Evolutionary conservation across 176 grass and related monocot species (phyloP), one percentile per base, ranked within the genome.

Genomic region (Oryza meyeriana): DNA sequence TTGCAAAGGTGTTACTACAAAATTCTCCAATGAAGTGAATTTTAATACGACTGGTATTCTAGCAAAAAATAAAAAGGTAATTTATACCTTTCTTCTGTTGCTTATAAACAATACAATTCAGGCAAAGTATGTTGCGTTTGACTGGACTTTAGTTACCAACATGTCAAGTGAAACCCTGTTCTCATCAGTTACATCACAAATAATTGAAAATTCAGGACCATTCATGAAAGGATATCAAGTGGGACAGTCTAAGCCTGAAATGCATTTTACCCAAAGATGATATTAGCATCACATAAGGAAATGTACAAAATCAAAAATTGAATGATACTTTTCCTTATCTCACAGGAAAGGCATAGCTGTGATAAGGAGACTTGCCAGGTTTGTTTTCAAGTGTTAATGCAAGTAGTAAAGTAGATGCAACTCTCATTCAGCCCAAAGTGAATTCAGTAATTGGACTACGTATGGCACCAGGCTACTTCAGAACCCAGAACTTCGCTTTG

Each of bases 401-500:
- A 4, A 40, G 38, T 40, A 6, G 2, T 40, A 6, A 40, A 45
- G 12, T 45, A 45, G 8, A 14, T 45, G 42, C 12, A 45, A 45
- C 42, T 14, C 17, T 2, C 50, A 9, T 55, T 55, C 18, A 55
- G 18, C 6, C 50, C 50, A 55, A 9, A 27, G 9, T 26, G 9
- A 78, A 35, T 20, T 48, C 70, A n/a, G 26, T 59, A 45, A 48
- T 55, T 34, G 45, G 31, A 24, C 9, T 22, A 29, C 11, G 30
- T 63, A 55, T 78, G 45, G 84, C 52, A 73, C 52, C 55, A 35
- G 61, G 79, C 2, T 18, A 44, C 2, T 71, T 73, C 80, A 41
- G 85, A 85, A 26, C 30, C 75, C 74, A 66, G 79, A 72, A 58
- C 77, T 89, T 82, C 14, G 91, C 65, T 86, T 91, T 50, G 90